These are phyloP conservation scores for Panaeolus cyanescens DNA, from an alignment of 768 basidiomycete species.

Conservation along the genomic window DNA sequence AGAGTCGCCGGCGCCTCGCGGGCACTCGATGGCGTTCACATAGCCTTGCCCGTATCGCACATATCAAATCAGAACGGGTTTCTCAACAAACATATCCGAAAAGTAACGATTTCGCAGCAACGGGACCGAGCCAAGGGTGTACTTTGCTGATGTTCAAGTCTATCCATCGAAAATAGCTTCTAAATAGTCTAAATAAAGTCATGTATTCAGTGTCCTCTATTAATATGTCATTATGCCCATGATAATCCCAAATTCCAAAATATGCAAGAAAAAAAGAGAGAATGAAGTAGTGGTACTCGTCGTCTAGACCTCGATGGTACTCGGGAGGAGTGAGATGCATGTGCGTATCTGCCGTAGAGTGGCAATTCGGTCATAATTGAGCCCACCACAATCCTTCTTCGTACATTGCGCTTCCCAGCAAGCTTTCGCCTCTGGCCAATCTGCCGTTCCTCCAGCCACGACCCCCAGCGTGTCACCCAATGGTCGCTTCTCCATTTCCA, in stretches of 20 bases:
- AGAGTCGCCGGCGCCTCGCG: not conserved
- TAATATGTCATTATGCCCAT: conserved; percentile 1
- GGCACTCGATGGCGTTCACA: not conserved
- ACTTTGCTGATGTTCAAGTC: not conserved
- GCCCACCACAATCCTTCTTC: conserved; percentile 49
- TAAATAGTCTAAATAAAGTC: conserved; percentile 1
- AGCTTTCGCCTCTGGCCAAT: conserved; percentile 59
- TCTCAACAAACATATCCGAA: not conserved
- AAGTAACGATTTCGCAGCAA: not conserved
- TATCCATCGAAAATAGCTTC: not conserved
- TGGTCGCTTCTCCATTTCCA: conserved; percentile 62
- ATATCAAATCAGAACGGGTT: not conserved
- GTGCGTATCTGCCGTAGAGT: conserved; percentile 59
- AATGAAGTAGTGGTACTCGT: not conserved
- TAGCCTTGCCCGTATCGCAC: not conserved
- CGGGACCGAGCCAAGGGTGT: not conserved
- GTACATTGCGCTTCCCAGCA: conserved; percentile 66
- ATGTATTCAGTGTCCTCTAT: conserved; percentile 4
- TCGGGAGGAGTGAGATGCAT: conserved; percentile 57
- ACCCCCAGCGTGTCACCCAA: conserved; percentile 55
- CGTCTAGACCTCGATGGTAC: conserved; percentile 25
- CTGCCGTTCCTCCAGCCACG: conserved; percentile 42
- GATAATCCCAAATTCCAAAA: conserved; percentile 3
- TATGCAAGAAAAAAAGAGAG: not conserved
- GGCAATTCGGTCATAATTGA: conserved; percentile 60